Percentiles rank a stretch among this genome's conserved stretches.
phyloP scores from a whole-genome alignment of 768 basidiomycete species.

The Trametes sanguinea region DNA sequence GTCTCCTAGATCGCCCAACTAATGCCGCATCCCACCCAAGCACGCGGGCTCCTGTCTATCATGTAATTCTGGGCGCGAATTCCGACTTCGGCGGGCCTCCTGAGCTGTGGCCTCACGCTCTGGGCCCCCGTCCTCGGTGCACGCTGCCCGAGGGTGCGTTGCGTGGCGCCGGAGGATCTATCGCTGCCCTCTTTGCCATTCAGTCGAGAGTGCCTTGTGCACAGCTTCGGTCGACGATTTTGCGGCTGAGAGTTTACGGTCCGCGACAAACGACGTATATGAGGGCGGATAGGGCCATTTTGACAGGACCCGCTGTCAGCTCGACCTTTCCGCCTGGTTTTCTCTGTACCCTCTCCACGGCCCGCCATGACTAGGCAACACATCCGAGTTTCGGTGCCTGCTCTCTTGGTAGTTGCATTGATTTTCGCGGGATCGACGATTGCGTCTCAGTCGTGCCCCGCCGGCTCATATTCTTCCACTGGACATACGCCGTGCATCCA shows the following conservation, averaged over 20 bases:
- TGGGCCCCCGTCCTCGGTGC: neutral
- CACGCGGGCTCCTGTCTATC: neutral
- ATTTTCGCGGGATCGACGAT: neutral
- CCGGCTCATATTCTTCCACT: conserved; percentile 20
- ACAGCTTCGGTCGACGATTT: neutral
- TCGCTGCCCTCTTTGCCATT: neutral
- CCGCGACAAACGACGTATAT: neutral
- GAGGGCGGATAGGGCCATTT: neutral
- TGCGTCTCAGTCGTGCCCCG: conserved; percentile 8
- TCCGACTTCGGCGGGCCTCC: neutral
- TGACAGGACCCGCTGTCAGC: neutral
- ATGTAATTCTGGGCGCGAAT: too few relatives aligned
- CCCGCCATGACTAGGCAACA: neutral
- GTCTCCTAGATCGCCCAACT: conserved; percentile 5
- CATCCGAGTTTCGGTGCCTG: neutral
- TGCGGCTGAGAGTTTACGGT: neutral
- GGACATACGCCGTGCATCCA: conserved; percentile 13
- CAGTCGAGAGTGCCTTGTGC: neutral
- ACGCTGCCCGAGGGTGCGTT: neutral
- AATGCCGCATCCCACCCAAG: neutral
- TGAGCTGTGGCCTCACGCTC: neutral
- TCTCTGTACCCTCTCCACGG: neutral
- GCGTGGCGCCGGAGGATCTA: neutral
- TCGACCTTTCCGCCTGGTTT: neutral
- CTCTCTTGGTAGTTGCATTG: neutral